Conservation (phyloP, 495 filamentous ascomycete species). For the Podospora fimiseda region DNA sequence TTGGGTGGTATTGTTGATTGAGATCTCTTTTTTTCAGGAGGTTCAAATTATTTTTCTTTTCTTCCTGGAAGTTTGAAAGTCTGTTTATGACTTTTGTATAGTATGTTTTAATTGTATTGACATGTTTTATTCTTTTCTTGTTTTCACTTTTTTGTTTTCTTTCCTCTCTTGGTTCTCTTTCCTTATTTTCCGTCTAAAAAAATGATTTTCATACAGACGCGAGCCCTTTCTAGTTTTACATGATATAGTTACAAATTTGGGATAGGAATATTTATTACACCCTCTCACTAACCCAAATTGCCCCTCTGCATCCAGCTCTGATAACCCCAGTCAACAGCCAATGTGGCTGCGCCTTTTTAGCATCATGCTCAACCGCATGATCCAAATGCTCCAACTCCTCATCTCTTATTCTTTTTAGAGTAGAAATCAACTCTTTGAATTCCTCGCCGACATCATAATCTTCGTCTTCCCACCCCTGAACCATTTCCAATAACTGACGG, state of each 20-base stretch:
- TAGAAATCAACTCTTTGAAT: constrained; percentile 62
- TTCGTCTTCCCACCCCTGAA: constrained; percentile 52
- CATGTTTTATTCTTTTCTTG: neutral
- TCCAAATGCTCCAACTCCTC: constrained; percentile 97
- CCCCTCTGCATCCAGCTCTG: constrained; percentile 75
- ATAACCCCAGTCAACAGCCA: constrained; percentile 85
- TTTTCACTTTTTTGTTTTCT: too few relatives aligned
- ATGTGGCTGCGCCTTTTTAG: constrained; percentile 81
- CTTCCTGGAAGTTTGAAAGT: too few relatives aligned
- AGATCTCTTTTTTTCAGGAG: too few relatives aligned
- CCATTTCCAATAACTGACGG: constrained; percentile 70
- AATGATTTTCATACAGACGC: neutral
- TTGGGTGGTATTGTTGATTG: too few relatives aligned
- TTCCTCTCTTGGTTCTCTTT: neutral
- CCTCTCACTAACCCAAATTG: constrained; percentile 88
- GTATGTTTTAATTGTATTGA: neutral
- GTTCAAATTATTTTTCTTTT: too few relatives aligned
- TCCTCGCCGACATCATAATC: constrained; percentile 78
- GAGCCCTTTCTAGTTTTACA: neutral
- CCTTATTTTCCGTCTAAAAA: neutral
- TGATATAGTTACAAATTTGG: neutral
- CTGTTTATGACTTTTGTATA: too few relatives aligned
- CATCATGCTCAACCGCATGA: constrained; percentile 87
- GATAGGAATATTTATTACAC: constrained; percentile 42
- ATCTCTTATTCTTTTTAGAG: constrained; percentile 79